Evolutionary conservation across 371 early-diverging fungal genomes (phyloP).

Genomic region (Mucor indicus): DNA sequence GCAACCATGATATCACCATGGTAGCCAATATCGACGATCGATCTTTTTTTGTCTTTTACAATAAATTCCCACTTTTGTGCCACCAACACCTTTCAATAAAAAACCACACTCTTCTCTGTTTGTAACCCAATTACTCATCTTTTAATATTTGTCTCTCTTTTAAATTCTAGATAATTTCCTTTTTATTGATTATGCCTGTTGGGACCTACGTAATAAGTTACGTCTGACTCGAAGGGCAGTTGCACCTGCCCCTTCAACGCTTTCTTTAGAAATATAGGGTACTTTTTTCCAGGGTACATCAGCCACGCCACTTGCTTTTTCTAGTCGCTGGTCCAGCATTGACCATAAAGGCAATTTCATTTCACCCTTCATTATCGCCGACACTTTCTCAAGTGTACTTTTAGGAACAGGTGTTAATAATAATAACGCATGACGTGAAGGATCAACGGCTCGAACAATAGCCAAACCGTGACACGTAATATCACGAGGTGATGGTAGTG

Average conservation of each 20-base stretch:
- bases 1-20: too few species aligned
- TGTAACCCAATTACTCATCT: too few species aligned
- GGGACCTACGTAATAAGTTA: slow-evolving; percentile 28
- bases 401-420: slow-evolving; percentile 64
- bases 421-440: slow-evolving; percentile 50
- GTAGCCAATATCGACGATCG: not conserved
- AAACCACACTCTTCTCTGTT: too few species aligned
- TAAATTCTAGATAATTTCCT: slow-evolving; percentile 1
- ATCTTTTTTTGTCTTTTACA: too few species aligned
- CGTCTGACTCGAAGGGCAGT: slow-evolving; percentile 31
- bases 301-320: slow-evolving; percentile 39
- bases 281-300: slow-evolving; percentile 48
- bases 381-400: slow-evolving; percentile 48
- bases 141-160: too few species aligned
- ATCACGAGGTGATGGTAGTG: slow-evolving; percentile 47
- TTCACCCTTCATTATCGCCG: slow-evolving; percentile 60
- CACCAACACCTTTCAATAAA: too few species aligned
- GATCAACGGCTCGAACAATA: slow-evolving; percentile 73
- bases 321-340: slow-evolving; percentile 39
- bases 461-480: slow-evolving; percentile 71
- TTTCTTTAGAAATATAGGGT: slow-evolving; percentile 45
- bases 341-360: slow-evolving; percentile 47
- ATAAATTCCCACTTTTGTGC: not conserved
- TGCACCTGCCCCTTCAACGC: slow-evolving; percentile 33
- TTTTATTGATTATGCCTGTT: too few species aligned